Base-by-base conservation (phyloP, 179 eudicot genomes). In the Pouteria campechiana region DNA sequence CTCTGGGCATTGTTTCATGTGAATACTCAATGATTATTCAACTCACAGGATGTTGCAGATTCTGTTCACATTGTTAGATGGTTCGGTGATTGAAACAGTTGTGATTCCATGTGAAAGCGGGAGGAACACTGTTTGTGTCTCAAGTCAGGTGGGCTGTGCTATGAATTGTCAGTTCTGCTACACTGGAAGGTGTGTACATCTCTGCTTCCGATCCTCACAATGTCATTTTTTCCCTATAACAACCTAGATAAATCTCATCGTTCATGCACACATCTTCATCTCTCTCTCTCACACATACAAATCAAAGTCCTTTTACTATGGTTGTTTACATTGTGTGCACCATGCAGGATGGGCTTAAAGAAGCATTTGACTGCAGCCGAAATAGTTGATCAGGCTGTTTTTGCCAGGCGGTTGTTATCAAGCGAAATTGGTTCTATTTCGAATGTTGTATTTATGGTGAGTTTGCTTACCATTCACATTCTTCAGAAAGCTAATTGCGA, bases 161-260 rank as follows among this genome's bases (percentile, higher is more conserved):
- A 81, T 89, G 97, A 89, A 89, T 64, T 89, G 97, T 61, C 95
- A 89, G 64, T 89, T 89, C 63, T 89, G 97, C 78, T 89, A 67
- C 81, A 89, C 97, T 12, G 97, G 97, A 45, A 89, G 97, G 95
- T 55, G 79, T 63, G 78, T 53, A 7, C 36, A 27, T 6, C 20
- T 23, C 7, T 17, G 6, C 8, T 3, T 41, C 24, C 23, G 15
- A 29, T 17, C 11, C 9, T 27, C 2, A 14, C 3, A 3, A 31
- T 25, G 6, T 19, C 13, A 44, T 25, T 37, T 6, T n/a, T n/a
- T n/a, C n/a, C n/a, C n/a, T n/a, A n/a, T n/a, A n/a, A n/a, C n/a
- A n/a, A n/a, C n/a, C n/a, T n/a, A n/a, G n/a, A n/a, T n/a, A n/a
- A n/a, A n/a, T n/a, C n/a, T n/a, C n/a, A n/a, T n/a, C n/a, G n/a